phyloP scores from a whole-genome alignment of 352 stramenopile genomes.

The Globisporangium echinulatum region DNA sequence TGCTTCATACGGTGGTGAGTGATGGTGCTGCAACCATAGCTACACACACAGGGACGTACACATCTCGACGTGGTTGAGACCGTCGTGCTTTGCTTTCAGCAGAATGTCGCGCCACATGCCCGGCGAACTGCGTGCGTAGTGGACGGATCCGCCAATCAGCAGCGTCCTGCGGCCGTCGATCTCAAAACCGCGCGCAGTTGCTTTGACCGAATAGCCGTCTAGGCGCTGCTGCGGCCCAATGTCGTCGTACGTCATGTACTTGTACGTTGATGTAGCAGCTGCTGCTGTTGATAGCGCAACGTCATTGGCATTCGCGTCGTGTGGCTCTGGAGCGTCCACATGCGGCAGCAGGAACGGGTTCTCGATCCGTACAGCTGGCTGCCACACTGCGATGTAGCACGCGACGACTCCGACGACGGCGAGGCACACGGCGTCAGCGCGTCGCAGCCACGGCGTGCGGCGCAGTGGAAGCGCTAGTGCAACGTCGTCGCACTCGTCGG shows the following conservation, averaged over 20 bases:
- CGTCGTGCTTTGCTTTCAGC: slow-evolving; percentile 56
- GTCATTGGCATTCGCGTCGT: no score
- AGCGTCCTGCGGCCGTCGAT: slow-evolving; percentile 52
- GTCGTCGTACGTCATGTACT: slow-evolving; percentile 61
- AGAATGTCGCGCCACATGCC: slow-evolving; percentile 54
- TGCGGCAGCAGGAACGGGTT: slow-evolving; percentile 25
- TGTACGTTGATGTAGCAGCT: background rate
- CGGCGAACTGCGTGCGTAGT: slow-evolving; percentile 46
- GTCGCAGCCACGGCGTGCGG: slow-evolving; percentile 20
- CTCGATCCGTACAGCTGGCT: slow-evolving; percentile 31
- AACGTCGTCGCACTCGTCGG: background rate
- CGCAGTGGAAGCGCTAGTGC: slow-evolving; percentile 1
- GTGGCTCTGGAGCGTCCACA: background rate
- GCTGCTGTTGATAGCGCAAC: background rate
- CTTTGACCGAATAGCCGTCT: slow-evolving; percentile 43
- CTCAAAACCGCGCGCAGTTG: slow-evolving; percentile 44
- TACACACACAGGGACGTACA: slow-evolving; percentile 27
- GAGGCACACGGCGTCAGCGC: slow-evolving; percentile 45
- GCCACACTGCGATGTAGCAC: slow-evolving; percentile 42
- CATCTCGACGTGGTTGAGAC: slow-evolving; percentile 69
- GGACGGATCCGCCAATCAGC: slow-evolving; percentile 61
- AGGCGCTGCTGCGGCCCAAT: slow-evolving; percentile 30
- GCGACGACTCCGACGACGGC: slow-evolving; percentile 36
- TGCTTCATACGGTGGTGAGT: background rate
- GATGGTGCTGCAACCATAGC: no score